Base-by-base conservation (phyloP, 257 asterid genomes). In the Nicotiana noctiflora region DNA sequence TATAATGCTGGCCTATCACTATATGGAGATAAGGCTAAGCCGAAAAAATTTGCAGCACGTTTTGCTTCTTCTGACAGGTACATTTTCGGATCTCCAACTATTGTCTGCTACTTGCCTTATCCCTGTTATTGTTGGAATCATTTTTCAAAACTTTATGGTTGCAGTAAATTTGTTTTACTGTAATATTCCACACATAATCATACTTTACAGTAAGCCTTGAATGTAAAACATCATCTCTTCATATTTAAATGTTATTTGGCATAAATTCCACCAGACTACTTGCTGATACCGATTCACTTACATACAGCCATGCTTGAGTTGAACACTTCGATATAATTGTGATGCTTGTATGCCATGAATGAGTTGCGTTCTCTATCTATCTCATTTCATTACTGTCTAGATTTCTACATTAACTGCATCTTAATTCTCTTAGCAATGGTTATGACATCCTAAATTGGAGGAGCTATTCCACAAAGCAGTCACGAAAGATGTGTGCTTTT, bases 11-110 rank as follows among this genome's bases (percentile, higher is more conserved):
- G 99, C 80, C 75, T 90, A 60, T 90, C 97, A 49, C 96, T 95
- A 14, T 95, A 93, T 79, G 99, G 98, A 79, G 99, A 95, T 83
- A 93, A 91, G 89, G 98, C 90, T 51, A 93, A 95, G 86, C 94
- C 99, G 60, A 95, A 87, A 91, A 81, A 92, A 53, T 94, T 85
- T 84, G 99, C 98, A 37, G 99, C 98, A 23, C 98, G 95, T 64
- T 95, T 93, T 84, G 92, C 97, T 25, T 85, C 98, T 76, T 81
- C 91, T 5, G 99, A 95, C 86, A 97, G 99, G 99, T 95, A 91
- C 80, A 57, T 55, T 18, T 83, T 79, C 65, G 80, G 53, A 55
- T 81, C 70, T 84, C 62, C 63, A 37, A 79, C 18, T 52, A 49
- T 53, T 19, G 6, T 81, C 40, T 68, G 34, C 19, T 44, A 37